These are phyloP conservation scores for Colletotrichum eremochloae DNA, from an alignment of 2,329 filamentous ascomycete species.

Conservation along the genomic window DNA sequence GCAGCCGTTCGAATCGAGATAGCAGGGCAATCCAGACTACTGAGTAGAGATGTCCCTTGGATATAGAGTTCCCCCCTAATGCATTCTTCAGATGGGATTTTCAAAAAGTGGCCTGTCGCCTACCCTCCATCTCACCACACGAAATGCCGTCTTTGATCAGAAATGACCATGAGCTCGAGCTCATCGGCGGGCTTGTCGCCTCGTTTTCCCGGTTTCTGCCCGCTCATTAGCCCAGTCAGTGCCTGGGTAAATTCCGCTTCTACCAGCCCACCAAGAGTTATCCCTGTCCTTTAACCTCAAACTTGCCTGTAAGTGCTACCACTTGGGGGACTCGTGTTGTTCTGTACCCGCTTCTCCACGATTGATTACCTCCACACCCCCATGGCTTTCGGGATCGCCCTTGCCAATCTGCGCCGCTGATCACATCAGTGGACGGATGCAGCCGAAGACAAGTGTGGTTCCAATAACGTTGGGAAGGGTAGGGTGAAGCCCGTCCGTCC, in stretches of 20 bases:
- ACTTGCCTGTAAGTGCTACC: not conserved
- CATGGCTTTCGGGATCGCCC: slow-evolving; percentile 11
- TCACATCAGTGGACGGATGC: not conserved
- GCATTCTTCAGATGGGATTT: slow-evolving; percentile 22
- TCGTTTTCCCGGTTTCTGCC: not conserved
- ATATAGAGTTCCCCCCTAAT: slow-evolving; percentile 5
- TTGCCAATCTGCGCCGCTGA: slow-evolving; percentile 21
- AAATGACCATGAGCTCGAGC: slow-evolving; percentile 23
- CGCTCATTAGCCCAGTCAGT: not conserved
- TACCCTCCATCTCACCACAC: not conserved
- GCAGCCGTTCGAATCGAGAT: not conserved
- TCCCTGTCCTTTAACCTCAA: not conserved
- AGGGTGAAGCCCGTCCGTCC: not conserved
- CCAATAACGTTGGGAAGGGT: not conserved
- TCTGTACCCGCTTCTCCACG: not conserved
- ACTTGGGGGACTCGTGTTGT: not conserved
- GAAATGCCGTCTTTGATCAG: not conserved
- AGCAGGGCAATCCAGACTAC: slow-evolving; percentile 16
- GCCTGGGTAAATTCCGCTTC: not conserved
- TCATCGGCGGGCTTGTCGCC: slow-evolving; percentile 1
- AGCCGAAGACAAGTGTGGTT: not conserved
- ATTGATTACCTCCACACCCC: not conserved
- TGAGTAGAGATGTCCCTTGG: slow-evolving; percentile 17
- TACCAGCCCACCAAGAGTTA: not conserved
- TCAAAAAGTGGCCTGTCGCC: slow-evolving; percentile 3